A percentile compares a stretch with the other conserved stretches of the same genome.
Conservation (phyloP, 352 stramenopile species). For the Labyrinthula sp. region DNA sequence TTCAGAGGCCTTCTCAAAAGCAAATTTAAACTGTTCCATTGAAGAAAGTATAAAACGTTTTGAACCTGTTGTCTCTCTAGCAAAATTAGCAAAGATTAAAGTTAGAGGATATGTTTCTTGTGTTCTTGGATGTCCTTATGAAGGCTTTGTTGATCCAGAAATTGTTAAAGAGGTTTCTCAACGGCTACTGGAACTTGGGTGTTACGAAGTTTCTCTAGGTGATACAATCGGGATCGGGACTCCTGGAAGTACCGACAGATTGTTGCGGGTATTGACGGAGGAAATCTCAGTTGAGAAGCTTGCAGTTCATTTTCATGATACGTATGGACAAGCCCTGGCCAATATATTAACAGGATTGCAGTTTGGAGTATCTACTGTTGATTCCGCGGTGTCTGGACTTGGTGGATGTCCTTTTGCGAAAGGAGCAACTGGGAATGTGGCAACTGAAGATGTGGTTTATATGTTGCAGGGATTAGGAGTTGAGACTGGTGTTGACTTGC, state of each 20-base stretch:
- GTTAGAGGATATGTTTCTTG: constrained; percentile 85
- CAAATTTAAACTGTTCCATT: constrained; percentile 91
- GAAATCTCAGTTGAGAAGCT: constrained; percentile 56
- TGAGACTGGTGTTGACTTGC: constrained; percentile 70
- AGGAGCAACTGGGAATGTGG: constrained; percentile 82
- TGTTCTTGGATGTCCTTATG: constrained; percentile 82
- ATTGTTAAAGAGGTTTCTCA: constrained; percentile 54
- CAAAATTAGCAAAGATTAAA: constrained; percentile 48
- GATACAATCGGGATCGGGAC: constrained; percentile 76
- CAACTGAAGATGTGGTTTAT: constrained; percentile 88
- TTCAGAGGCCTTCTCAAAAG: constrained; percentile 75
- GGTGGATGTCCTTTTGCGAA: constrained; percentile 82
- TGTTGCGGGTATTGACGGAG: constrained; percentile 37
- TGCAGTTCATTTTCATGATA: constrained; percentile 90
- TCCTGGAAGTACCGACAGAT: constrained; percentile 39
- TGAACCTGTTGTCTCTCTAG: constrained; percentile 55
- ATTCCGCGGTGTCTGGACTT: constrained; percentile 78
- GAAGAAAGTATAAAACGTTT: constrained; percentile 77
- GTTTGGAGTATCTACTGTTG: constrained; percentile 67
- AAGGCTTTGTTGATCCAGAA: constrained; percentile 57
- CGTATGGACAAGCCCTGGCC: constrained; percentile 77
- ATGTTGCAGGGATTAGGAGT: constrained; percentile 84
- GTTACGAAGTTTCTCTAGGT: constrained; percentile 75
- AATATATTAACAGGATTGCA: constrained; percentile 65
- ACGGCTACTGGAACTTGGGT: constrained; percentile 69